Evolutionary conservation across 441 rosid genomes (phyloP).

Genomic region (Euphorbia celastroides): DNA sequence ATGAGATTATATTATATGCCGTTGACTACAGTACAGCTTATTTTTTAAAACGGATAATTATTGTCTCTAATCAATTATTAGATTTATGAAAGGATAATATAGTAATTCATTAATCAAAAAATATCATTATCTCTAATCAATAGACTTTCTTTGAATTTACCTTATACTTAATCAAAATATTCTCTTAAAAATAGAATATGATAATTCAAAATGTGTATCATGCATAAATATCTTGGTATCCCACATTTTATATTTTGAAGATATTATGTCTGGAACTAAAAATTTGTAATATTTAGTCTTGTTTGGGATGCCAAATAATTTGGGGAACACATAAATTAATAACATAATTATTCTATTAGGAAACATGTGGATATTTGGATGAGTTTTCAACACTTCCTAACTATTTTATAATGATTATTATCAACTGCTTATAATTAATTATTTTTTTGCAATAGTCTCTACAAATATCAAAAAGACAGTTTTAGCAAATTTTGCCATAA

Average conservation of each 20-base stretch:
- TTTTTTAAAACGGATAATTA: background rate
- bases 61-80: background rate
- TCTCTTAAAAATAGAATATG: no score
- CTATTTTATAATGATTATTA: no score
- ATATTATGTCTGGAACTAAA: background rate
- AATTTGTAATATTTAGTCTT: background rate
- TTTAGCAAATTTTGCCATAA: no score
- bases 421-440: no score
- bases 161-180: background rate
- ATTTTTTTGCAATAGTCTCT: no score
- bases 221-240: background rate
- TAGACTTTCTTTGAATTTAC: background rate
- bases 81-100: no score
- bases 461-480: no score
- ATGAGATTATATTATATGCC: background rate
- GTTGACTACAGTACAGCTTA: background rate
- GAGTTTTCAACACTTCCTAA: no score
- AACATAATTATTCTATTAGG: background rate
- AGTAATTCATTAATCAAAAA: no score
- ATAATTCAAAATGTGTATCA: background rate
- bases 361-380: background rate
- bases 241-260: background rate
- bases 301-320: background rate
- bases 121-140: no score
- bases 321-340: background rate